These are phyloP conservation scores for Kockovaella imperatae DNA, from an alignment of 768 basidiomycete genomes.

Conservation along the genomic window DNA sequence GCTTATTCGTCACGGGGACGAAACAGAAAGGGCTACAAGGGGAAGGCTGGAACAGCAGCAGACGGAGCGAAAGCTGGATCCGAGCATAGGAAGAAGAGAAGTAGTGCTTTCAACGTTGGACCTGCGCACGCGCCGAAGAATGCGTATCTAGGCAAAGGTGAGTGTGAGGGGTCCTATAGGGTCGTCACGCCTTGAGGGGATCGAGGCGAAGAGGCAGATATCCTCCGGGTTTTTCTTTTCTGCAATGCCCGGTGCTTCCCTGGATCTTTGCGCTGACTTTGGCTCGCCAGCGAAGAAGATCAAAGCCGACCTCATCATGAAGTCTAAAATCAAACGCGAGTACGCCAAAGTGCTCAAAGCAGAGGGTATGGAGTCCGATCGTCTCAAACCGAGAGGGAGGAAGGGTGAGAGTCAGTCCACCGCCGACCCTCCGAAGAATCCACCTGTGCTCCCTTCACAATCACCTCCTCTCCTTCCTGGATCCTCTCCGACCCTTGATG, in stretches of 20 bases:
- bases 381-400: slow-evolving; percentile 47
- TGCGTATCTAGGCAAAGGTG: slow-evolving; percentile 46
- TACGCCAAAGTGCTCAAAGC: slow-evolving; percentile 70
- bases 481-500: no score
- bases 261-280: neutral
- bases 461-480: no score
- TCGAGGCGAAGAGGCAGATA: no score
- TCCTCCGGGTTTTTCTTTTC: no score
- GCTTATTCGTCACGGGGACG: no score
- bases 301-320: slow-evolving; percentile 40
- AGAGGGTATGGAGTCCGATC: slow-evolving; percentile 65
- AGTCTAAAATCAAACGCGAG: slow-evolving; percentile 41
- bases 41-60: neutral
- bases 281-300: slow-evolving; percentile 39
- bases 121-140: slow-evolving; percentile 41
- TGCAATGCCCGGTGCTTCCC: no score
- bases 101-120: slow-evolving; percentile 42
- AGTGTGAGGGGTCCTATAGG: neutral
- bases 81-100: slow-evolving; percentile 3
- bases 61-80: neutral
- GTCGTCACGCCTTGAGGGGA: neutral
- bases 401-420: no score
- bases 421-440: no score
- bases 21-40: slow-evolving; percentile 1
- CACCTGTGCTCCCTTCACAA: no score